Evolutionary conservation across 2,329 filamentous ascomycete species (phyloP).

Genomic region (Tolypocladium pustulatum): DNA sequence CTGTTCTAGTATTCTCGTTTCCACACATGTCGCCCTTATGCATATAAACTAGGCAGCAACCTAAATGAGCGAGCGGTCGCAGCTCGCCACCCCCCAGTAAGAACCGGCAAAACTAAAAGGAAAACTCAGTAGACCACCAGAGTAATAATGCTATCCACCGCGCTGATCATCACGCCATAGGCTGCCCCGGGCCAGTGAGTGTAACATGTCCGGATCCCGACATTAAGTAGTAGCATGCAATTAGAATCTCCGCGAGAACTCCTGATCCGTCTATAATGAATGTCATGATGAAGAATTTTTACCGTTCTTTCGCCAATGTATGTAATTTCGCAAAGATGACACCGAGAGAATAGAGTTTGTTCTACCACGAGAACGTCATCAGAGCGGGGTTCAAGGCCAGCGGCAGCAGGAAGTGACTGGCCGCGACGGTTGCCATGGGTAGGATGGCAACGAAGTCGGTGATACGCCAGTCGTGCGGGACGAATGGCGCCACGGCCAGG

Average conservation of each 20-base stretch:
- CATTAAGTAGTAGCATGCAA: background rate
- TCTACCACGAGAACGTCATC: slow-evolving; percentile 69
- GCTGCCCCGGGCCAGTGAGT: background rate
- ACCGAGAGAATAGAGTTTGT: background rate
- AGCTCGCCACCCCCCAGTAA: background rate
- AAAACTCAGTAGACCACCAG: background rate
- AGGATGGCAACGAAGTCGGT: slow-evolving; percentile 66
- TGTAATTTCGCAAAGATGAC: background rate
- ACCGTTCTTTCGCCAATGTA: background rate
- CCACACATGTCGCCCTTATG: background rate
- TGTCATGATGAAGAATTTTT: background rate
- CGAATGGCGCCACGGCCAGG: slow-evolving; percentile 50
- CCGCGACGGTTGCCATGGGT: slow-evolving; percentile 62
- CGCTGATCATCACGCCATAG: background rate
- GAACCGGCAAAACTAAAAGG: background rate
- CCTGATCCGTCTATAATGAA: slow-evolving; percentile 2
- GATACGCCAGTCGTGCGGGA: slow-evolving; percentile 57
- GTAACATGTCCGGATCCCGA: background rate
- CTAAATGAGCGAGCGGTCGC: background rate
- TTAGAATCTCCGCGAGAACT: background rate
- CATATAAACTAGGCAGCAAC: background rate
- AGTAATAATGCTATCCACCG: background rate
- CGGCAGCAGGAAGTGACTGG: slow-evolving; percentile 60
- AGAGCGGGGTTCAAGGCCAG: slow-evolving; percentile 68
- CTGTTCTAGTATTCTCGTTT: background rate